Evolutionary conservation across 1,284 basidiomycete species (phyloP), one percentile per base, ranked within the genome.

Genomic region (Wallemia mellicola): DNA sequence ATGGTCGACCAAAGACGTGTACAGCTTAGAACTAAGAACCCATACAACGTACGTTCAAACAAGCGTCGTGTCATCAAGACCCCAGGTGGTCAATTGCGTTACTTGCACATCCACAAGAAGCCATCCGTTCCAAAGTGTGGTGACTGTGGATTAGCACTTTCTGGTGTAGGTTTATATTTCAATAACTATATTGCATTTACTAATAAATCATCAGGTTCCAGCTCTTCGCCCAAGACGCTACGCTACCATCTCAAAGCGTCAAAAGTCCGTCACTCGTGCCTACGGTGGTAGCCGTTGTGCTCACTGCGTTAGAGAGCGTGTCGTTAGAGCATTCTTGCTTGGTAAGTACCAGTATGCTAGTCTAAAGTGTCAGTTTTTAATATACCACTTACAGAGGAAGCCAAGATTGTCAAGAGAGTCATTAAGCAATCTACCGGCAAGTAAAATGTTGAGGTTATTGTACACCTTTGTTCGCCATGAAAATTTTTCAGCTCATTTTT

Each of bases 391-490:
- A n/a, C n/a, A n/a, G n/a, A 98, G 77, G 91, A 98, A 77, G 92
- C 92, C 58, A 98, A 96, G 79, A 96, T 99, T 67, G 92, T 99
- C 71, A 99, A 99, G 83, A 85, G 81, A 75, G 91, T 98, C 65
- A 87, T 96, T 78, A 95, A 95, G 79, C 83, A 82, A 67, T 81
- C 83, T 71, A 78, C 76, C 19, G 38, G 14, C 22, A 48, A 48
- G 38, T 48, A 48, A 48, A 48, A 15, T 48, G n/a, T n/a, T n/a
- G n/a, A n/a, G n/a, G n/a, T n/a, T n/a, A n/a, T n/a, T n/a, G n/a
- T n/a, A n/a, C n/a, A n/a, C n/a, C n/a, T n/a, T n/a, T n/a, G n/a
- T n/a, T n/a, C n/a, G n/a, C n/a, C n/a, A n/a, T n/a, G n/a, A n/a
- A n/a, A n/a, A n/a, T n/a, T n/a, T n/a, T n/a, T n/a, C n/a, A n/a